These are phyloP conservation scores for Annulohypoxylon nitens DNA, from an alignment of 495 filamentous ascomycete genomes.

Conservation along the genomic window DNA sequence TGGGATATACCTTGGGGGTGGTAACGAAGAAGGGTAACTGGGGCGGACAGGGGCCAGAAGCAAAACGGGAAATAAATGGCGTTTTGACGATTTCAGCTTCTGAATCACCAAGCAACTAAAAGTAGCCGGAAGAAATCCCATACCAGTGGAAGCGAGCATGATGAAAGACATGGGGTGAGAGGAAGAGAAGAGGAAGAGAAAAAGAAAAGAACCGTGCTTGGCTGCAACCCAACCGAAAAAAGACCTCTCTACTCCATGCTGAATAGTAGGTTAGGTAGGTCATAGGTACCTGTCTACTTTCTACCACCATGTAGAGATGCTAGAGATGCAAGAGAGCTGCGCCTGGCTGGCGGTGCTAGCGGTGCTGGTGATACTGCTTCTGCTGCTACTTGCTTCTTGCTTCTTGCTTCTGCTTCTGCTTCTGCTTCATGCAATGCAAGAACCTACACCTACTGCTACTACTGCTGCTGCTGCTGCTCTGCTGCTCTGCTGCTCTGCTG, in stretches of 20 bases:
- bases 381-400: background rate
- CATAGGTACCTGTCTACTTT: slow-evolving; percentile 1
- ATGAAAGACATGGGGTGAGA: background rate
- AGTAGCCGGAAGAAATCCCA: slow-evolving; percentile 12
- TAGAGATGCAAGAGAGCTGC: slow-evolving; percentile 7
- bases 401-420: slow-evolving; percentile 20
- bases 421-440: slow-evolving; percentile 43
- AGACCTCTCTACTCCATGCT: background rate
- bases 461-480: slow-evolving; percentile 7
- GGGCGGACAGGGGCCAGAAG: background rate
- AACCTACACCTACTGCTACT: slow-evolving; percentile 3
- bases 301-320: background rate
- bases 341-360: slow-evolving; percentile 1
- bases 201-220: slow-evolving; percentile 23
- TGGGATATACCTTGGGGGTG: background rate
- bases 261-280: too few species aligned
- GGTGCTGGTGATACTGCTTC: background rate
- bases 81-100: slow-evolving; percentile 32
- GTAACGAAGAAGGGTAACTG: slow-evolving; percentile 7
- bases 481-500: slow-evolving; percentile 13
- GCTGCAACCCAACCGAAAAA: slow-evolving; percentile 31
- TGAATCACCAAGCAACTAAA: slow-evolving; percentile 18
- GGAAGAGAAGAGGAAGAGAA: background rate
- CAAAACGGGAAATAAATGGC: slow-evolving; percentile 25
- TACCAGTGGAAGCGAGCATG: slow-evolving; percentile 24